Evolutionary conservation across 768 basidiomycete genomes (phyloP).

Genomic region (Ramaria sp.): DNA sequence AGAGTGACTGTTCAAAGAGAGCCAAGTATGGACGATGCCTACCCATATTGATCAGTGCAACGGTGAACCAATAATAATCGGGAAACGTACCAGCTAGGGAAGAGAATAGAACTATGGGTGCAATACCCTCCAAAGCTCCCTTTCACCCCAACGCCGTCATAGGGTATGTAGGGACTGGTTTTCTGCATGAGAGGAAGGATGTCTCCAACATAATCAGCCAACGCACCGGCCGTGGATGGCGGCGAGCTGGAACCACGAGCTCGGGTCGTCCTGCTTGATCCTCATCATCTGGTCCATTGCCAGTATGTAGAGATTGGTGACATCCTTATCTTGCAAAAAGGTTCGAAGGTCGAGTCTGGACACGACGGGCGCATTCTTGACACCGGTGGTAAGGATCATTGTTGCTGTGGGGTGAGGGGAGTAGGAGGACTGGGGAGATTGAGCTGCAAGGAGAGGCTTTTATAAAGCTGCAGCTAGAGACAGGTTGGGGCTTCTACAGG

Average conservation of each 20-base stretch:
- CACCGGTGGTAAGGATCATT: constrained; percentile 6
- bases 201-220: neutral
- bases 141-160: constrained; percentile 28
- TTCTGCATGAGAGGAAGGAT: neutral
- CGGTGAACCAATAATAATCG: neutral
- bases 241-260: constrained; percentile 34
- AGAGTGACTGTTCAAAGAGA: constrained; percentile 33
- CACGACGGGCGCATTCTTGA: neutral
- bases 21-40: constrained; percentile 41
- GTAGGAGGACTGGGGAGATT: neutral
- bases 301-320: constrained; percentile 9
- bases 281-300: constrained; percentile 17
- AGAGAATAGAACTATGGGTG: constrained; percentile 40
- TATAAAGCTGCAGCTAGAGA: neutral
- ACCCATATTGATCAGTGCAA: neutral
- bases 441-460: neutral
- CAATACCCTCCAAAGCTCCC: constrained; percentile 38
- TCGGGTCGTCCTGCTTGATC: constrained; percentile 20
- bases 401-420: neutral
- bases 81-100: constrained; percentile 32
- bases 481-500: neutral
- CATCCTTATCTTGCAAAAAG: neutral
- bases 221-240: constrained; percentile 37
- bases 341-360: constrained; percentile 7
- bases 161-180: constrained; percentile 28